Conservation (phyloP, 2,329 filamentous ascomycete species). For the Zopfia rhizophila region DNA sequence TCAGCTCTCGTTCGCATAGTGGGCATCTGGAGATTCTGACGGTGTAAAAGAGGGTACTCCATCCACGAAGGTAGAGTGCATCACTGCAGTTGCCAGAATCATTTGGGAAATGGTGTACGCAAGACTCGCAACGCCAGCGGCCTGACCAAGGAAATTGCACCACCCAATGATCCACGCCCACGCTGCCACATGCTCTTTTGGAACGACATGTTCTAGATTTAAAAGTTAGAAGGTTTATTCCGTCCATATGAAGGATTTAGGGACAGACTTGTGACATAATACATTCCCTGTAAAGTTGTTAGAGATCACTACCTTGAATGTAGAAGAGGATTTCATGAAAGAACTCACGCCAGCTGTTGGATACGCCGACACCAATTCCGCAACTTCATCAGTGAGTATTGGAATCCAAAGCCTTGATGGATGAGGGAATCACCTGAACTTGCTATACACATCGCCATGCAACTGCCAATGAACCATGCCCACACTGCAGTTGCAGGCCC, state of each 20-base stretch:
- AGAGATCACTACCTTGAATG: background rate
- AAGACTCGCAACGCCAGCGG: conserved; percentile 70
- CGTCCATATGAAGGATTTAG: too few relatives aligned
- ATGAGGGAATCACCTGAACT: conserved; percentile 60
- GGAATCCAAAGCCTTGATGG: background rate
- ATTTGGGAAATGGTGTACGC: conserved; percentile 73
- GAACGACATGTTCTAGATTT: conserved; percentile 73
- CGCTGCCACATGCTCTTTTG: conserved; percentile 68
- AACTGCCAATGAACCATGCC: conserved; percentile 72
- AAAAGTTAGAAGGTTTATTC: too few relatives aligned
- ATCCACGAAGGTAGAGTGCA: conserved; percentile 66
- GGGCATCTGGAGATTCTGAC: conserved; percentile 53
- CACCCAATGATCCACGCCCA: conserved; percentile 75
- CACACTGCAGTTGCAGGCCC: conserved; percentile 73
- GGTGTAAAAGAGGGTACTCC: conserved; percentile 65
- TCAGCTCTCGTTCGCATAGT: too few relatives aligned
- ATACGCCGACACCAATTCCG: conserved; percentile 73
- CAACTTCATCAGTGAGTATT: conserved; percentile 55
- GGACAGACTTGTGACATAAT: conserved; percentile 75
- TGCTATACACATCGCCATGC: conserved; percentile 72
- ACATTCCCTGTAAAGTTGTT: conserved; percentile 67
- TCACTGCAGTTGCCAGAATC: conserved; percentile 69
- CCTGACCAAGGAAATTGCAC: conserved; percentile 73
- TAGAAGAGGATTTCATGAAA: background rate
- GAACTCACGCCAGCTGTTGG: conserved; percentile 72